Percentiles rank a stretch among this genome's conserved stretches.
phyloP scores from a whole-genome alignment of 768 basidiomycete genomes.

The Collybia sordida region DNA sequence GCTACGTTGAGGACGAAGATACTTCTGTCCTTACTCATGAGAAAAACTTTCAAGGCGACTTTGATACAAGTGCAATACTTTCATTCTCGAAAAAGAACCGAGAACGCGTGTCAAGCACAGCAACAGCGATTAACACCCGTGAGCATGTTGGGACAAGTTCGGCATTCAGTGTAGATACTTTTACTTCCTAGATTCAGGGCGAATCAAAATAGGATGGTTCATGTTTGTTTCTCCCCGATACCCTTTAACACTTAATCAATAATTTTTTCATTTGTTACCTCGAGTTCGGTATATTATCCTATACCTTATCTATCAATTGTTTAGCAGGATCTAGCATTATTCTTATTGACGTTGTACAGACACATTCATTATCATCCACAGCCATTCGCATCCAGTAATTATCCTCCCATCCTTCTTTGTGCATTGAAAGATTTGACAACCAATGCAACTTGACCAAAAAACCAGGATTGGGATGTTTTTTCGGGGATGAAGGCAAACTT shows the following conservation, averaged over 20 bases:
- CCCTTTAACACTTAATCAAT: not conserved
- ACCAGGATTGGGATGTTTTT: conserved; percentile 75
- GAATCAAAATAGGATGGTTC: conserved; percentile 2
- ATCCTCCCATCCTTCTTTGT: conserved; percentile 66
- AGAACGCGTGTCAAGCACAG: conserved; percentile 60
- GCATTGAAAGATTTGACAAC: conserved; percentile 80
- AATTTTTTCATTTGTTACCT: not conserved
- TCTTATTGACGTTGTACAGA: conserved; percentile 1
- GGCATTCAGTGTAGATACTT: conserved; percentile 39
- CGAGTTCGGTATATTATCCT: not conserved
- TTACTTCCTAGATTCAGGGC: conserved; percentile 16
- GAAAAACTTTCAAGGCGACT: conserved; percentile 22
- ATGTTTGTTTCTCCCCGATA: not conserved
- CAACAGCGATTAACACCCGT: conserved; percentile 34
- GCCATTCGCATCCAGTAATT: conserved; percentile 5
- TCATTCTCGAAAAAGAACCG: conserved; percentile 38
- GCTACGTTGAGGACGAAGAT: conserved; percentile 44
- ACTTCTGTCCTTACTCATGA: conserved; percentile 14
- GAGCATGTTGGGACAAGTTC: conserved; percentile 31
- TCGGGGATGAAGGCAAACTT: conserved; percentile 77
- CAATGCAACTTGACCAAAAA: conserved; percentile 72
- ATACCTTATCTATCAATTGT: not conserved
- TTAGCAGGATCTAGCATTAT: no score
- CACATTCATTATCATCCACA: conserved; percentile 5
- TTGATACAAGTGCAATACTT: conserved; percentile 22